Percentiles rank a stretch among this genome's conserved stretches.
Conservation (phyloP, 768 basidiomycete genomes). For the Boletellus ananiceps region DNA sequence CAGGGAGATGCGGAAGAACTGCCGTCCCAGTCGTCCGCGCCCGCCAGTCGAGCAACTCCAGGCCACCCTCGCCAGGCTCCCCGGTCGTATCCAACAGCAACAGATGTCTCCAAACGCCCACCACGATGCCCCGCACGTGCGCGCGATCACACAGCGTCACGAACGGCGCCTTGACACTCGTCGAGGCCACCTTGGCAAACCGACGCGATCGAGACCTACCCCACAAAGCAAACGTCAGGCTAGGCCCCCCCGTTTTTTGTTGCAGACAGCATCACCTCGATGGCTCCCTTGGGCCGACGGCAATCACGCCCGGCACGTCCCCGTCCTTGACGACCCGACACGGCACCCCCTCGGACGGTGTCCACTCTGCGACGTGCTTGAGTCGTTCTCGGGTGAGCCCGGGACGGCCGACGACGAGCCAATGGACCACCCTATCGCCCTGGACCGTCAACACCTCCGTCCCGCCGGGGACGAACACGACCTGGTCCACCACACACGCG, state of each 20-base stretch:
- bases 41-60: constrained; percentile 30
- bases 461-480: constrained; percentile 24
- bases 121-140: constrained; percentile 20
- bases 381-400: constrained; percentile 8
- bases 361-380: constrained; percentile 21
- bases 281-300: constrained; percentile 16
- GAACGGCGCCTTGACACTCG: constrained; percentile 21
- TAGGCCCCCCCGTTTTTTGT: no score
- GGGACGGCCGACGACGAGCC: constrained; percentile 19
- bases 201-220: constrained; percentile 11
- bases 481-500: constrained; percentile 20
- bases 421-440: constrained; percentile 20
- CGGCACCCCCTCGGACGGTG: constrained; percentile 7
- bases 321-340: constrained; percentile 23
- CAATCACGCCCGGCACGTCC: constrained; percentile 16
- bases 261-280: not conserved
- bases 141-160: constrained; percentile 20
- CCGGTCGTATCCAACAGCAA: constrained; percentile 23
- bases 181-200: constrained; percentile 18
- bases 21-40: constrained; percentile 21
- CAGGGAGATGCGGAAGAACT: constrained; percentile 18
- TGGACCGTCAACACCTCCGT: constrained; percentile 27
- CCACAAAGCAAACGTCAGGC: not conserved
- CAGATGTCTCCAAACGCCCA: constrained; percentile 21
- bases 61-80: constrained; percentile 14